Percentiles rank a stretch among this genome's conserved stretches.
Evolutionary conservation across 805 yeast genomes (phyloP).

Genomic region (Blastobotrys parvus): DNA sequence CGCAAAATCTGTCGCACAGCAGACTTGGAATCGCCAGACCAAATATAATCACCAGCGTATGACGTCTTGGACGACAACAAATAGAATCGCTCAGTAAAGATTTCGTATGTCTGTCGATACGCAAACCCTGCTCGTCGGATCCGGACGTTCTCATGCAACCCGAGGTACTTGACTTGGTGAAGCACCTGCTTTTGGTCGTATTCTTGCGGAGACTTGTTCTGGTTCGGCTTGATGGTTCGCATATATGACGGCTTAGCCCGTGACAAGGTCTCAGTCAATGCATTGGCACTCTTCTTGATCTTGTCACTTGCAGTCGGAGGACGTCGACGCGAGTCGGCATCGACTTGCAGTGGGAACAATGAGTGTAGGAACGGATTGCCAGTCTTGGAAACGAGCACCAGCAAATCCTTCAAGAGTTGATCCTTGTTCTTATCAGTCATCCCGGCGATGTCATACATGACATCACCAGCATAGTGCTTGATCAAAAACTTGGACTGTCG

Average conservation of each 20-base stretch:
- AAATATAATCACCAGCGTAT: conserved; percentile 75
- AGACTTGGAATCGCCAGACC: conserved; percentile 50
- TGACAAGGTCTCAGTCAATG: conserved; percentile 79
- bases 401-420: conserved; percentile 78
- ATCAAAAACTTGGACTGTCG: conserved; percentile 81
- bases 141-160: conserved; percentile 92
- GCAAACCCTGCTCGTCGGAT: conserved; percentile 99
- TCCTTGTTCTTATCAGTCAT: conserved; percentile 98
- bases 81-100: conserved; percentile 91
- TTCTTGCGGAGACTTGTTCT: conserved; percentile 81
- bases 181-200: conserved; percentile 83
- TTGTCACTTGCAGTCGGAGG: conserved; percentile 97
- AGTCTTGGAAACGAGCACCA: conserved; percentile 70
- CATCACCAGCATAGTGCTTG: conserved; percentile 98
- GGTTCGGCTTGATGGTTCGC: conserved; percentile 96
- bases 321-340: conserved; percentile 58
- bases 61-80: conserved; percentile 81
- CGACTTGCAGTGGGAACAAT: conserved; percentile 56
- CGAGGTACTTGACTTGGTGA: conserved; percentile 92
- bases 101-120: conserved; percentile 91
- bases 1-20: conserved; percentile 46
- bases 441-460: conserved; percentile 75
- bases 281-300: conserved; percentile 85
- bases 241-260: conserved; percentile 92
- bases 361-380: conserved; percentile 51